Conservation (phyloP, 371 early-diverging fungal species). For the Chytridiales sp. region DNA sequence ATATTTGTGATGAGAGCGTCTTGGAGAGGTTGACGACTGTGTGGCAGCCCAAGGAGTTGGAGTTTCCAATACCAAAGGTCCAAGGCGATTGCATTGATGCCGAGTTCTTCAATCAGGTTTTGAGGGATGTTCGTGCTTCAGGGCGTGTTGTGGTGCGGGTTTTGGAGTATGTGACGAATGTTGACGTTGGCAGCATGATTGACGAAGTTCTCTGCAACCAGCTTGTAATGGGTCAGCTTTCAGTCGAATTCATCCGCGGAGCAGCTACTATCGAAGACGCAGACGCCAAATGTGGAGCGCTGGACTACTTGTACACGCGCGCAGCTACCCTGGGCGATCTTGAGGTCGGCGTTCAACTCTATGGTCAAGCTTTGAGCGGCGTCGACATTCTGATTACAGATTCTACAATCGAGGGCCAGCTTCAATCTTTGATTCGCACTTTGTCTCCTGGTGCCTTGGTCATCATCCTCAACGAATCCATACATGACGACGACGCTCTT, state of each 20-base stretch:
- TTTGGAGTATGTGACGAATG: not conserved
- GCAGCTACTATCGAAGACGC: not conserved
- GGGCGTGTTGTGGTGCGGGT: not conserved
- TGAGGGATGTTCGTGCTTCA: not conserved
- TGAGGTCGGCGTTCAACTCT: not conserved
- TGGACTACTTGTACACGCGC: not conserved
- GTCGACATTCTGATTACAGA: not conserved
- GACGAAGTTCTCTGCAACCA: not conserved
- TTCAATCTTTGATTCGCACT: not conserved
- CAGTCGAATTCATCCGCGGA: not conserved
- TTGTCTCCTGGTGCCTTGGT: not conserved
- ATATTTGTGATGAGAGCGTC: conserved; percentile 3
- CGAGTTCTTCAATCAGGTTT: no score
- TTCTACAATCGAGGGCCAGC: not conserved
- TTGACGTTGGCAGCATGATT: not conserved
- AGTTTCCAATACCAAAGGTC: not conserved
- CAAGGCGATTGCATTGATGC: no score
- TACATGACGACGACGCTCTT: no score
- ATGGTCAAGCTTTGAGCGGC: not conserved
- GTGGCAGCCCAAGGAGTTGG: conserved; percentile 7
- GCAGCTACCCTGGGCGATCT: not conserved
- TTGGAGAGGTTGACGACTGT: conserved; percentile 9
- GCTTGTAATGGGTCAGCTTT: not conserved
- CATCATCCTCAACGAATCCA: no score
- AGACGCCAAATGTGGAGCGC: not conserved